phyloP scores from a whole-genome alignment of 1,139 yeast species.

The Blastobotrys capitulatus region DNA sequence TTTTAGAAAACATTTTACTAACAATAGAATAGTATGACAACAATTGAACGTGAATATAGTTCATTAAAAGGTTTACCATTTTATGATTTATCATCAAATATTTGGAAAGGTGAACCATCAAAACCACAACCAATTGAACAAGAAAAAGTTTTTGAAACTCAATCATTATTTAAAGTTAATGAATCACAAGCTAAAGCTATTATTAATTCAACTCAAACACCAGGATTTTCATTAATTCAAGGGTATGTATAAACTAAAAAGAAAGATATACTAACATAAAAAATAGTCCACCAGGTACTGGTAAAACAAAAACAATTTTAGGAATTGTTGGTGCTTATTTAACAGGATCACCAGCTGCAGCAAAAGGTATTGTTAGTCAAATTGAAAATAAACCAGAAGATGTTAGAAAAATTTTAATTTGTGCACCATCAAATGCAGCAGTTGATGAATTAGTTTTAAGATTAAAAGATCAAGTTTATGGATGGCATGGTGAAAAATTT shows the following conservation, averaged over 20 bases:
- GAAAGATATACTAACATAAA: constrained; percentile 2
- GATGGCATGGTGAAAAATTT: constrained; percentile 49
- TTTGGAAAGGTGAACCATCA: constrained; percentile 61
- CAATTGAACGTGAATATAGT: constrained; percentile 88
- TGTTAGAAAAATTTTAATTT: constrained; percentile 62
- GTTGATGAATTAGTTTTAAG: constrained; percentile 95
- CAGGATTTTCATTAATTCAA: constrained; percentile 87
- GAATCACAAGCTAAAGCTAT: constrained; percentile 89
- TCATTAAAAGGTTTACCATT: constrained; percentile 76
- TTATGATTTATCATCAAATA: constrained; percentile 64
- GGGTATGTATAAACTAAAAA: constrained; percentile 40
- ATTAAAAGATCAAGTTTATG: constrained; percentile 62
- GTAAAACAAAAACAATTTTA: constrained; percentile 93
- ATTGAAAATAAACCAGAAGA: constrained; percentile 14
- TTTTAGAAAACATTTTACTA: neutral
- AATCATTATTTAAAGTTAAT: constrained; percentile 57
- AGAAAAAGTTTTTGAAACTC: constrained; percentile 37
- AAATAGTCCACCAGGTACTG: constrained; percentile 82
- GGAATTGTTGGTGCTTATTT: constrained; percentile 83
- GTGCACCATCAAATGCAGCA: constrained; percentile 99
- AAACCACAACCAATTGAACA: constrained; percentile 38
- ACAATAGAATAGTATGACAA: constrained; percentile 48
- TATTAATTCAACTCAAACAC: constrained; percentile 56
- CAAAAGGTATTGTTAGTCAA: constrained; percentile 30
- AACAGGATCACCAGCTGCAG: constrained; percentile 38